Evolutionary conservation across 2,329 filamentous ascomycete species (phyloP).

Genomic region (Emydomyces testavorans): DNA sequence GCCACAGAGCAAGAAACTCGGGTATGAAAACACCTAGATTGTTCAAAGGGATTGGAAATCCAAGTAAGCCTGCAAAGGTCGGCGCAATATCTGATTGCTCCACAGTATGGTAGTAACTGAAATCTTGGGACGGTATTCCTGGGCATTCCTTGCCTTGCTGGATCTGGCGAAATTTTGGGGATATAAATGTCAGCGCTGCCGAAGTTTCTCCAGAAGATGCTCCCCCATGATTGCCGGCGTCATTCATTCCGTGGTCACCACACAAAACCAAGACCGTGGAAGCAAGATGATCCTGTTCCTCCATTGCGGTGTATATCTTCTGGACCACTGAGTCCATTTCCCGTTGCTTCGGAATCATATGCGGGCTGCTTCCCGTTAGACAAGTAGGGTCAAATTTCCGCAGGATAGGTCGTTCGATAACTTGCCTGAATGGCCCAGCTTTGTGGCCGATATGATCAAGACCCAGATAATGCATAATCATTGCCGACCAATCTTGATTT

Average conservation of each 20-base stretch:
- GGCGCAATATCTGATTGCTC: slow-evolving; percentile 92
- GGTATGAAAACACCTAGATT: slow-evolving; percentile 78
- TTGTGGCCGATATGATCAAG: slow-evolving; percentile 98
- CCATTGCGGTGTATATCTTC: slow-evolving; percentile 64
- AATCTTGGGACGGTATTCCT: slow-evolving; percentile 52
- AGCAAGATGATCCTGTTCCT: slow-evolving; percentile 55
- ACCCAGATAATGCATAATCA: slow-evolving; percentile 92
- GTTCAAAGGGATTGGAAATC: slow-evolving; percentile 79
- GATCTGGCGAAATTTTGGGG: slow-evolving; percentile 61
- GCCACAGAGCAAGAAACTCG: slow-evolving; percentile 69
- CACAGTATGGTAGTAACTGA: slow-evolving; percentile 72
- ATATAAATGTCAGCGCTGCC: slow-evolving; percentile 80
- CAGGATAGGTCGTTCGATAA: too few relatives aligned
- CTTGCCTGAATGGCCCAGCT: slow-evolving; percentile 67
- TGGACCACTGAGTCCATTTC: slow-evolving; percentile 85
- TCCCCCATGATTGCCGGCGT: slow-evolving; percentile 91
- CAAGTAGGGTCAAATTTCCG: too few relatives aligned
- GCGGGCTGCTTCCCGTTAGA: slow-evolving; percentile 45
- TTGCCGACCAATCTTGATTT: slow-evolving; percentile 74
- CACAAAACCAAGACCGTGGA: slow-evolving; percentile 75
- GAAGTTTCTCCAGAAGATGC: slow-evolving; percentile 91
- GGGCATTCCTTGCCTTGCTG: slow-evolving; percentile 42
- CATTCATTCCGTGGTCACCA: slow-evolving; percentile 99
- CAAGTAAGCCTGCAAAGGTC: slow-evolving; percentile 73
- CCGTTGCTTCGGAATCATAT: slow-evolving; percentile 83